phyloP scores from a whole-genome alignment of 495 filamentous ascomycete species.

The Tuber microsphaerosporum region DNA sequence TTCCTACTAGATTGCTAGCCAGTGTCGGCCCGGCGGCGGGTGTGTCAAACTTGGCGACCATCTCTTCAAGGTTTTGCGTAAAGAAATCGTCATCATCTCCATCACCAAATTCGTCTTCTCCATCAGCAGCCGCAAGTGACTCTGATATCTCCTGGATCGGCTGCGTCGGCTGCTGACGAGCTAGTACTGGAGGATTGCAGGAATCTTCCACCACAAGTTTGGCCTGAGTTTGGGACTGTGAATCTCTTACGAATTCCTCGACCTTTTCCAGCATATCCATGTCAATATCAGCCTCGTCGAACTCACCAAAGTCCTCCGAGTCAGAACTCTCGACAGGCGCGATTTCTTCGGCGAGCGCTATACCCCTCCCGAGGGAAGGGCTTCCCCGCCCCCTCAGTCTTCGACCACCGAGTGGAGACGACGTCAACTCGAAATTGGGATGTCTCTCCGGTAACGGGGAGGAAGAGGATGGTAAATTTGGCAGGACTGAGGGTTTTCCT shows the following conservation, averaged over 20 bases:
- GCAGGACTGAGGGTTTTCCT: conserved; percentile 43
- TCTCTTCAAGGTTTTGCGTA: conserved; percentile 53
- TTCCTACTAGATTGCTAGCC: conserved; percentile 7
- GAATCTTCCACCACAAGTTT: neutral
- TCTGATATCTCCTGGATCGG: conserved; percentile 13
- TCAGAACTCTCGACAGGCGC: conserved; percentile 36
- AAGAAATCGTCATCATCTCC: conserved; percentile 47
- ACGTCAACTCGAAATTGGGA: conserved; percentile 43
- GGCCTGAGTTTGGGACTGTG: neutral
- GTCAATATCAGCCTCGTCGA: conserved; percentile 53
- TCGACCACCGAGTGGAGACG: conserved; percentile 47
- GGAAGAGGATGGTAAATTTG: conserved; percentile 48
- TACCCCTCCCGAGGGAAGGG: conserved; percentile 14
- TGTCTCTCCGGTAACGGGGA: conserved; percentile 50
- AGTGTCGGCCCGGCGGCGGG: conserved; percentile 9
- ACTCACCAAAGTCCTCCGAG: conserved; percentile 46
- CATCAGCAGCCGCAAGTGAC: conserved; percentile 46
- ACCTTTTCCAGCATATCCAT: conserved; percentile 50
- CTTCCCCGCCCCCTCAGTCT: conserved; percentile 16
- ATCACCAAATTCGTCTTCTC: conserved; percentile 59
- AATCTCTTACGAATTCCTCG: conserved; percentile 37
- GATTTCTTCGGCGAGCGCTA: conserved; percentile 16
- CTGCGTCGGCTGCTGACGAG: conserved; percentile 22
- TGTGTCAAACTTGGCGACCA: conserved; percentile 52
- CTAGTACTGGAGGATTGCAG: neutral